Percentiles rank a stretch among this genome's conserved stretches.
phyloP scores from a whole-genome alignment of 2,329 filamentous ascomycete species.

The Colletotrichum cordylinicola region DNA sequence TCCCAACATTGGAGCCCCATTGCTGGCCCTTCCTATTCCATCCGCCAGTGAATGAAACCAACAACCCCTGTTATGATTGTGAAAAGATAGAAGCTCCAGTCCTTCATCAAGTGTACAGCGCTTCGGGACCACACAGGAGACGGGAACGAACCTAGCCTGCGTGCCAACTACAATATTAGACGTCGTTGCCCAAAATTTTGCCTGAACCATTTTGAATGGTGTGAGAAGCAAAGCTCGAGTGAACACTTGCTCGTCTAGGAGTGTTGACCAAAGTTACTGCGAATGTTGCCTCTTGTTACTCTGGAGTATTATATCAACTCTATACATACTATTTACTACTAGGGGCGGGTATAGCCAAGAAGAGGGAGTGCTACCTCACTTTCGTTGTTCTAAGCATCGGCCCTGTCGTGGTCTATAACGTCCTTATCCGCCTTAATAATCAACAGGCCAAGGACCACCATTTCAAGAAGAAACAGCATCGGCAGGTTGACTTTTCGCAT shows the following conservation, averaged over 20 bases:
- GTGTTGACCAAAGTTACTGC: too few relatives aligned
- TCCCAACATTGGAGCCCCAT: neutral
- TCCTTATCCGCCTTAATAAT: too few relatives aligned
- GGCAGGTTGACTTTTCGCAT: neutral
- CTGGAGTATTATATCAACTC: too few relatives aligned
- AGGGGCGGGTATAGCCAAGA: too few relatives aligned
- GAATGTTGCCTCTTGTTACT: too few relatives aligned
- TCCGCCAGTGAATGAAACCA: neutral
- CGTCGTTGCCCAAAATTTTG: neutral
- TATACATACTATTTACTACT: too few relatives aligned
- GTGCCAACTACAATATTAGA: neutral
- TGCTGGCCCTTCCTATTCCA: neutral
- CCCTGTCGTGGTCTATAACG: too few relatives aligned
- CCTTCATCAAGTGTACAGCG: neutral
- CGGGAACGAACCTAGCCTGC: neutral
- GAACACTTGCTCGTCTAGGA: neutral
- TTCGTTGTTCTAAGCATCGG: too few relatives aligned
- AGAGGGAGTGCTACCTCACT: too few relatives aligned
- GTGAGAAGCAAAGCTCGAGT: neutral
- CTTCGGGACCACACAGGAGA: neutral
- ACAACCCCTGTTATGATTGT: neutral
- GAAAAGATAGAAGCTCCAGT: neutral
- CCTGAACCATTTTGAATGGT: fast-evolving
- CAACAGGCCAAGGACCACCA: too few relatives aligned
- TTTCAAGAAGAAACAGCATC: neutral